Percentiles rank a stretch among this genome's conserved stretches.
phyloP scores from a whole-genome alignment of 148 eudicot species.

The Simmondsia chinensis region DNA sequence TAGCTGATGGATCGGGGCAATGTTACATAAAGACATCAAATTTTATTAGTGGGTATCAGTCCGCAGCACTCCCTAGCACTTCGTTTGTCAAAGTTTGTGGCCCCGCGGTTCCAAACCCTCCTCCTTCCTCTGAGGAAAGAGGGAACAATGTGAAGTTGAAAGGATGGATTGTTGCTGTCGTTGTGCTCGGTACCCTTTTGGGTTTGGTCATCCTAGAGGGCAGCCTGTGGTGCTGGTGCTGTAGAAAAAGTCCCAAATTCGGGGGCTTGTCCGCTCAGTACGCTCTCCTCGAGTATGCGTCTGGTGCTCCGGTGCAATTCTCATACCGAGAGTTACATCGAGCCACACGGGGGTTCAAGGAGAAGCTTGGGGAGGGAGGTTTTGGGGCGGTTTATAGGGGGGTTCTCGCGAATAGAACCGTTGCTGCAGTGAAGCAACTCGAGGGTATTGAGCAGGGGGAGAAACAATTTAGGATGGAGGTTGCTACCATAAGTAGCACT shows the following conservation, averaged over 20 bases:
- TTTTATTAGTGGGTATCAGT: conserved; percentile 64
- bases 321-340: conserved; percentile 43
- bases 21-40: conserved; percentile 42
- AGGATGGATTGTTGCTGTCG: conserved; percentile 49
- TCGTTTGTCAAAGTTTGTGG: conserved; percentile 71
- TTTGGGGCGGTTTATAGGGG: conserved; percentile 82
- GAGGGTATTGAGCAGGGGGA: conserved; percentile 91
- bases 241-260: conserved; percentile 50
- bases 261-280: conserved; percentile 45
- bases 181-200: conserved; percentile 32
- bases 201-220: conserved; percentile 34
- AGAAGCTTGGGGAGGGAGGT: conserved; percentile 82
- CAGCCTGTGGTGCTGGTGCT: conserved; percentile 71
- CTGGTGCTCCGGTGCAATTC: conserved; percentile 75
- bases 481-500: conserved; percentile 80
- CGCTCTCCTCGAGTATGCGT: conserved; percentile 70
- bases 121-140: conserved; percentile 13
- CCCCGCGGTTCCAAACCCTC: conserved; percentile 37
- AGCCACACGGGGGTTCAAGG: conserved; percentile 58
- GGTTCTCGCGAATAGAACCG: conserved; percentile 27
- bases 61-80: conserved; percentile 79
- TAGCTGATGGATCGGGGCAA: conserved; percentile 68
- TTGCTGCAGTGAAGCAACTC: conserved; percentile 68
- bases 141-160: conserved; percentile 10
- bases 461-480: conserved; percentile 88